A percentile compares a stretch with the other conserved stretches of the same genome.
phyloP scores from a whole-genome alignment of 2,329 filamentous ascomycete genomes.

The Colletotrichum caudatum region DNA sequence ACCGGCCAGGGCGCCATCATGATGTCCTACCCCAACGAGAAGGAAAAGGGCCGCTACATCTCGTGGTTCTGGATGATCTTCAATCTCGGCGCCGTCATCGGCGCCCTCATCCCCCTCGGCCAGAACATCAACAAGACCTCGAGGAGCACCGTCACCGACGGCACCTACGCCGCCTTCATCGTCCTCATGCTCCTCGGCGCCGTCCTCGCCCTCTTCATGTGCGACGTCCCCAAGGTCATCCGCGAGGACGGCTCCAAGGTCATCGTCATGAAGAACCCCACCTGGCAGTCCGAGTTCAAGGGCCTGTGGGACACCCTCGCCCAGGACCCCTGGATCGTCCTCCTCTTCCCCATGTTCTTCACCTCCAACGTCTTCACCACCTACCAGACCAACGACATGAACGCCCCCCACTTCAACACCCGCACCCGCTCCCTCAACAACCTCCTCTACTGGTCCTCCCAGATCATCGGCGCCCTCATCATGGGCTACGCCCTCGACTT shows the following conservation, averaged over 20 bases:
- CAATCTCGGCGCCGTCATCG: constrained; percentile 91
- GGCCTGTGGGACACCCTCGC: constrained; percentile 81
- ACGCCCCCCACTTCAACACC: constrained; percentile 77
- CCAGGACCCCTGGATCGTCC: constrained; percentile 77
- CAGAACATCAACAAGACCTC: constrained; percentile 73
- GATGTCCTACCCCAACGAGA: constrained; percentile 88
- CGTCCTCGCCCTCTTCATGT: constrained; percentile 74
- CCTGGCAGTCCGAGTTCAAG: constrained; percentile 82
- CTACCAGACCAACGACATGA: constrained; percentile 79
- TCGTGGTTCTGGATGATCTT: constrained; percentile 96
- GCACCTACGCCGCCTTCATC: constrained; percentile 90
- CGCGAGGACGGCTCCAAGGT: constrained; percentile 83
- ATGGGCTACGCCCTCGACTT: constrained; percentile 80
- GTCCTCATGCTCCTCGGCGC: constrained; percentile 83
- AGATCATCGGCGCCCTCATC: constrained; percentile 80
- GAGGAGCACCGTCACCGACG: constrained; percentile 70
- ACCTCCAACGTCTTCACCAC: constrained; percentile 87
- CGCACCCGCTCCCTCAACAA: constrained; percentile 83
- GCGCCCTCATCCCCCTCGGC: constrained; percentile 79
- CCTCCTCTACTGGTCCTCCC: constrained; percentile 81
- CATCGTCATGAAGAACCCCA: constrained; percentile 91
- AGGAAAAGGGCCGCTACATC: constrained; percentile 88
- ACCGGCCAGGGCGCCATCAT: constrained; percentile 87
- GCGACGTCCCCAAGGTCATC: constrained; percentile 77
- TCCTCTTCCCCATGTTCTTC: constrained; percentile 86